These are phyloP conservation scores for Ormosia semicastrata DNA, from an alignment of 306 rosid species.

Conservation along the genomic window DNA sequence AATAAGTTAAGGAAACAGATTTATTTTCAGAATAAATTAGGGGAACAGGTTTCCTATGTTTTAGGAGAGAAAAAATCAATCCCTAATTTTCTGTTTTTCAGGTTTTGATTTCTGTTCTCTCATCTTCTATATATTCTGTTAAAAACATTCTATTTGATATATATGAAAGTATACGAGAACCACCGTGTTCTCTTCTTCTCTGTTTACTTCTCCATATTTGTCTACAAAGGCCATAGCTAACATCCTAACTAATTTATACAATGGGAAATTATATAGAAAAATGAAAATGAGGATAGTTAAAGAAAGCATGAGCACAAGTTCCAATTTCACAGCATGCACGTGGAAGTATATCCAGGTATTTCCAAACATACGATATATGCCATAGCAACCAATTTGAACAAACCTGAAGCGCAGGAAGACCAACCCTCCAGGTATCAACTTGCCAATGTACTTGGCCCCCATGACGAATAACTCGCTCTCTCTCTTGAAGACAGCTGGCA, in stretches of 20 bases:
- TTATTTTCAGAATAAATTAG: no score
- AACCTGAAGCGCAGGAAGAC: slow-evolving; percentile 95
- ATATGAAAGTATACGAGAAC: no score
- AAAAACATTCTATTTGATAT: no score
- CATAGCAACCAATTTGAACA: slow-evolving; percentile 18
- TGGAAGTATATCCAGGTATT: slow-evolving; percentile 2
- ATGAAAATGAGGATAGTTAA: background rate
- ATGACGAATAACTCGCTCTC: slow-evolving; percentile 70
- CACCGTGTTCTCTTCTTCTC: no score
- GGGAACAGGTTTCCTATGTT: no score
- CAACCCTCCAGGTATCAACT: slow-evolving; percentile 94
- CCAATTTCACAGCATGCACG: slow-evolving; percentile 5
- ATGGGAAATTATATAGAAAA: background rate
- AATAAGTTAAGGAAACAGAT: no score
- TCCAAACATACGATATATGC: background rate
- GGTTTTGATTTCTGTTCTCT: no score
- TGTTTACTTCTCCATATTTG: no score
- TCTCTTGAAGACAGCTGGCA: slow-evolving; percentile 84
- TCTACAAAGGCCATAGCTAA: background rate
- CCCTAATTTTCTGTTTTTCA: no score
- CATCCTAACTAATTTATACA: background rate
- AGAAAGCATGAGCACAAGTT: background rate
- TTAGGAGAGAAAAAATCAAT: no score
- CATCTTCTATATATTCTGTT: no score
- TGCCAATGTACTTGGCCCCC: slow-evolving; percentile 91